phyloP scores from a whole-genome alignment of 2,329 filamentous ascomycete genomes.

The Penicillium sp. region DNA sequence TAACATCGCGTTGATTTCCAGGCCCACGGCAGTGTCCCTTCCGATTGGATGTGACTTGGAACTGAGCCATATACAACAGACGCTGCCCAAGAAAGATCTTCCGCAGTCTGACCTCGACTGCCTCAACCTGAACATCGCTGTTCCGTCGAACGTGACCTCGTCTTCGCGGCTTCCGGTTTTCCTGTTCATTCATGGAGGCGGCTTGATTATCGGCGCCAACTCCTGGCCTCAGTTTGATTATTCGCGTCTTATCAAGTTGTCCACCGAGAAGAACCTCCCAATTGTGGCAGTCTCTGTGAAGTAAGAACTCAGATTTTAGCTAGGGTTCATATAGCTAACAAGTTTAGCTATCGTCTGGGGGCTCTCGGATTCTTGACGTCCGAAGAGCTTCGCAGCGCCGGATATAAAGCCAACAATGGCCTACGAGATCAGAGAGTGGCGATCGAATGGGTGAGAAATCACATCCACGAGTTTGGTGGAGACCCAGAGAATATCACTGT shows the following conservation, averaged over 20 bases:
- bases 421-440: constrained; percentile 55
- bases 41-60: constrained; percentile 51
- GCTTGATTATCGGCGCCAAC: constrained; percentile 54
- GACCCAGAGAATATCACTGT: constrained; percentile 46
- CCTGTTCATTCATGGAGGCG: constrained; percentile 60
- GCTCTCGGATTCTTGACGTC: constrained; percentile 55
- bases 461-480: constrained; percentile 49
- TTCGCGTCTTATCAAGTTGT: constrained; percentile 51
- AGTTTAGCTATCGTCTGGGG: constrained; percentile 52
- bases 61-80: constrained; percentile 55
- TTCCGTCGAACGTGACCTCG: constrained; percentile 39
- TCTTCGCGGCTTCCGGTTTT: constrained; percentile 54
- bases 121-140: constrained; percentile 58
- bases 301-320: constrained; percentile 32
- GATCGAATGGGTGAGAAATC: constrained; percentile 45
- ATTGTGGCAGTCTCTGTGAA: constrained; percentile 54
- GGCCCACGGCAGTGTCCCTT: constrained; percentile 47
- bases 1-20: constrained; percentile 16
- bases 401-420: constrained; percentile 52
- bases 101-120: constrained; percentile 54
- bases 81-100: constrained; percentile 46
- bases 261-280: constrained; percentile 49
- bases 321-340: constrained; percentile 15
- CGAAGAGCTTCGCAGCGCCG: constrained; percentile 51
- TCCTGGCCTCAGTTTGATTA: constrained; percentile 60